These are phyloP conservation scores for Kodamaea laetipori DNA, from an alignment of 805 yeast species.

Conservation along the genomic window DNA sequence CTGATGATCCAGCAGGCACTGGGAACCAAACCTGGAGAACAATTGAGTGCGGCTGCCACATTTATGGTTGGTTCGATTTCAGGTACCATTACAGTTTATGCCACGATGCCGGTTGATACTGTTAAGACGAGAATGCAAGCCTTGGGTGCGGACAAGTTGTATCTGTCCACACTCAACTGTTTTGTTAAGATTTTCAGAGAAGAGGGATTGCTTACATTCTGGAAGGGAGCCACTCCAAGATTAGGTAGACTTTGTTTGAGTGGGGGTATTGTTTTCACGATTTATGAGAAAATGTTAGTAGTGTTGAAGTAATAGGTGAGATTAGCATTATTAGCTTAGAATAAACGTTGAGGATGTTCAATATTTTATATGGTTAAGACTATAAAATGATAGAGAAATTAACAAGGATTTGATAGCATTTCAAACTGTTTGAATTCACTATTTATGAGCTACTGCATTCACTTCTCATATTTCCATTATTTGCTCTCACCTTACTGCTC, in stretches of 20 bases:
- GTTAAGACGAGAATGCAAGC: constrained; percentile 98
- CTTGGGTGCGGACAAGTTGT: constrained; percentile 69
- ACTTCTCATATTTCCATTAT: no score
- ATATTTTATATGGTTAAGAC: no score
- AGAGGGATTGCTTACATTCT: constrained; percentile 87
- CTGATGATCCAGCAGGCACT: constrained; percentile 71
- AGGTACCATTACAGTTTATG: constrained; percentile 84
- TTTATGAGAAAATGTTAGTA: constrained; percentile 85
- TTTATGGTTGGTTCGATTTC: constrained; percentile 90
- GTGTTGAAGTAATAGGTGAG: constrained; percentile 51
- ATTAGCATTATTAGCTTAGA: neutral
- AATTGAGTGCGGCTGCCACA: constrained; percentile 76
- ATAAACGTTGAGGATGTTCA: neutral
- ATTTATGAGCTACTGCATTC: no score
- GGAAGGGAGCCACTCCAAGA: constrained; percentile 99
- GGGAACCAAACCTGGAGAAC: constrained; percentile 65
- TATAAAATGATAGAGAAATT: no score
- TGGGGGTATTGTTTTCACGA: constrained; percentile 97
- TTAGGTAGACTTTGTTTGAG: constrained; percentile 87
- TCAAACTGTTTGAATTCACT: no score
- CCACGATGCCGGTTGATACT: constrained; percentile 95
- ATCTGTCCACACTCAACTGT: constrained; percentile 78
- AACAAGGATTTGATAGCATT: no score
- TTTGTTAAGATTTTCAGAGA: constrained; percentile 76
- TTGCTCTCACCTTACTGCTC: no score